These are phyloP conservation scores for Yarrowia divulgata DNA, from an alignment of 805 yeast genomes.

Conservation along the genomic window DNA sequence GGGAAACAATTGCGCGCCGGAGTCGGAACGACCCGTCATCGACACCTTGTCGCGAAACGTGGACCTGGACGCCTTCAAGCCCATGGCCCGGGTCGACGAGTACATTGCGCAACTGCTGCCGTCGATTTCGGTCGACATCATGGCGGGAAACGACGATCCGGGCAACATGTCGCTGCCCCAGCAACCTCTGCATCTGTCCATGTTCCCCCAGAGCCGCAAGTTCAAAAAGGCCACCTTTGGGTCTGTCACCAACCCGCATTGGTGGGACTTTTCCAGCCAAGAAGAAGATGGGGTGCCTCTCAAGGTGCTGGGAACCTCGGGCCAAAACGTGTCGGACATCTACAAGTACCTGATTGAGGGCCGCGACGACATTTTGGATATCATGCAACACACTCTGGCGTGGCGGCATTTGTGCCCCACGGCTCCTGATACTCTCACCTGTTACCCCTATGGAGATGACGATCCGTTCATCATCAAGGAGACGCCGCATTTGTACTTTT, in stretches of 20 bases:
- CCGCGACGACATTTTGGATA: conserved; percentile 54
- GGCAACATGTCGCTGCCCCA: conserved; percentile 87
- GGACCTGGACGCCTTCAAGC: conserved; percentile 41
- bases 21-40: conserved; percentile 21
- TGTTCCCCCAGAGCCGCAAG: conserved; percentile 60
- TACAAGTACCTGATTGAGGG: conserved; percentile 65
- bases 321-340: conserved; percentile 84
- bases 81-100: conserved; percentile 56
- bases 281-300: conserved; percentile 49
- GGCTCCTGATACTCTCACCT: conserved; percentile 93
- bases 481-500: conserved; percentile 85
- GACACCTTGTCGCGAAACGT: conserved; percentile 3
- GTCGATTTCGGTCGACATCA: conserved; percentile 71
- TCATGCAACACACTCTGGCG: conserved; percentile 70
- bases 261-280: conserved; percentile 60
- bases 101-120: conserved; percentile 64
- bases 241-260: conserved; percentile 73
- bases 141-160: conserved; percentile 90
- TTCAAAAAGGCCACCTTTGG: conserved; percentile 55
- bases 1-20: conserved; percentile 10
- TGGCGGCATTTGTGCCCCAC: conserved; percentile 95
- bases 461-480: conserved; percentile 84
- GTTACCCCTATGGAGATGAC: conserved; percentile 75
- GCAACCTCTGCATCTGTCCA: conserved; percentile 82
- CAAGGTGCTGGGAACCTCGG: conserved; percentile 74